These are phyloP conservation scores for Kazachstania martiniae DNA, from an alignment of 805 yeast genomes.

Conservation along the genomic window DNA sequence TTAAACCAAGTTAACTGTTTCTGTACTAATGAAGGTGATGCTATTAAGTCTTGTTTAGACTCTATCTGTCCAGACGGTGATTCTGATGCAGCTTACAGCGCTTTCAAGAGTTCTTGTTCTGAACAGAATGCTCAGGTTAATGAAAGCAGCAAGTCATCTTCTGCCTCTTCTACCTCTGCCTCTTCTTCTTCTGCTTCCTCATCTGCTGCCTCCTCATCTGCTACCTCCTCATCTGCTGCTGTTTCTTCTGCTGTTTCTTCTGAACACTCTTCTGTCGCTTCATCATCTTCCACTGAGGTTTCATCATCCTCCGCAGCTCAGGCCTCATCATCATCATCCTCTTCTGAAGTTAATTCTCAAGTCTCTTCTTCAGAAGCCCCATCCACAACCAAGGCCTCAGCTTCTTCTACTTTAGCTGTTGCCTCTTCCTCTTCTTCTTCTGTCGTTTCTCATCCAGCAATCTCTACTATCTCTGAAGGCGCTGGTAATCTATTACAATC, in stretches of 20 bases:
- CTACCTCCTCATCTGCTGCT: conserved; percentile 21
- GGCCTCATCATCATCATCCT: conserved; percentile 17
- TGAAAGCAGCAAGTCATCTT: conserved; percentile 23
- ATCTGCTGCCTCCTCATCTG: conserved; percentile 22
- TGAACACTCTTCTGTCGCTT: conserved; percentile 17
- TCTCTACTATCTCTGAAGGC: conserved; percentile 30
- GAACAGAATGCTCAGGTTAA: conserved; percentile 33
- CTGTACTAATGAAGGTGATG: conserved; percentile 45
- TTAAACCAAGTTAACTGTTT: conserved; percentile 59
- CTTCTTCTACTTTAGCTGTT: conserved; percentile 34
- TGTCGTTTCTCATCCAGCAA: conserved; percentile 6
- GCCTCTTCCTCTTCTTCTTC: conserved; percentile 35
- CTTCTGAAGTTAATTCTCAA: conserved; percentile 16
- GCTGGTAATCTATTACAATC: conserved; percentile 20
- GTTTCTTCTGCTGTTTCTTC: conserved; percentile 23
- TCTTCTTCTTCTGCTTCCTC: conserved; percentile 27
- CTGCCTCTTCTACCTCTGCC: conserved; percentile 27
- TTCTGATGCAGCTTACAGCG: conserved; percentile 45
- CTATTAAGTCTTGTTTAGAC: conserved; percentile 52
- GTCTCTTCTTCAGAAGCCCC: conserved; percentile 13
- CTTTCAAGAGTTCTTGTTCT: conserved; percentile 45
- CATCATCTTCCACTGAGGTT: conserved; percentile 17
- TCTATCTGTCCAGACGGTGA: conserved; percentile 57
- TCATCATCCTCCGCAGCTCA: conserved; percentile 18
- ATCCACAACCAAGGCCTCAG: conserved; percentile 16